phyloP scores from a whole-genome alignment of 257 asterid species.

The Galeopsis tetrahit region DNA sequence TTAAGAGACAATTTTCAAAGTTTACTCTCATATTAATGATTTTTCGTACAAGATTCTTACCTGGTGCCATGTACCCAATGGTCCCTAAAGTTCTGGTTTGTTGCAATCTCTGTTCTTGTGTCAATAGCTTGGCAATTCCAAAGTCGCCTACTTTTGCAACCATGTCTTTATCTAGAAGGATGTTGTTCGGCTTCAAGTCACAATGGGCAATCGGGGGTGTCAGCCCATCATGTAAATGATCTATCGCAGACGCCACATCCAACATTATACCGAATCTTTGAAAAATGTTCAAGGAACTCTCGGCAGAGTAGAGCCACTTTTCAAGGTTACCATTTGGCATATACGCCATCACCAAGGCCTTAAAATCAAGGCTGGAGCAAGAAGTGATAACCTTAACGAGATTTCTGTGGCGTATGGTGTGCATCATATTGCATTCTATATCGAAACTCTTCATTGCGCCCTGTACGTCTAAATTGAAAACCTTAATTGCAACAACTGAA shows the following conservation, averaged over 20 bases:
- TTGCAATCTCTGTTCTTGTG: neutral
- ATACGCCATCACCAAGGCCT: conserved; percentile 14
- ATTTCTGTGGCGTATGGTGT: conserved; percentile 1
- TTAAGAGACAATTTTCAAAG: neutral
- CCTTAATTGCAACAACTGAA: neutral
- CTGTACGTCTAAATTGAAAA: neutral
- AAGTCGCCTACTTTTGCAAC: conserved; percentile 17
- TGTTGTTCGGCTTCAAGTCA: conserved; percentile 9
- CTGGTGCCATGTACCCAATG: conserved; percentile 29
- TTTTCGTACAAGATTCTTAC: neutral
- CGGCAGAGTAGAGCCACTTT: neutral
- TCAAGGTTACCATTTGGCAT: conserved; percentile 15
- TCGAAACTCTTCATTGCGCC: conserved; percentile 1
- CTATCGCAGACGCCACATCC: neutral
- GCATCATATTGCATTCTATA: neutral
- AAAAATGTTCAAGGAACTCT: neutral
- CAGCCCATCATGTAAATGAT: neutral
- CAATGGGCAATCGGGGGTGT: neutral
- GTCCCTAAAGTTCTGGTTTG: conserved; percentile 15
- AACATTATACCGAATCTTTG: neutral
- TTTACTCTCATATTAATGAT: no score
- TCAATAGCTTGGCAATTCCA: neutral
- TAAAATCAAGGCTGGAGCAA: neutral
- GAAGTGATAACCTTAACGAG: neutral
- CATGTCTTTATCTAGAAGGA: conserved; percentile 13